Evolutionary conservation across 1,284 basidiomycete genomes (phyloP).

Genomic region (Sporisorium exsertum): DNA sequence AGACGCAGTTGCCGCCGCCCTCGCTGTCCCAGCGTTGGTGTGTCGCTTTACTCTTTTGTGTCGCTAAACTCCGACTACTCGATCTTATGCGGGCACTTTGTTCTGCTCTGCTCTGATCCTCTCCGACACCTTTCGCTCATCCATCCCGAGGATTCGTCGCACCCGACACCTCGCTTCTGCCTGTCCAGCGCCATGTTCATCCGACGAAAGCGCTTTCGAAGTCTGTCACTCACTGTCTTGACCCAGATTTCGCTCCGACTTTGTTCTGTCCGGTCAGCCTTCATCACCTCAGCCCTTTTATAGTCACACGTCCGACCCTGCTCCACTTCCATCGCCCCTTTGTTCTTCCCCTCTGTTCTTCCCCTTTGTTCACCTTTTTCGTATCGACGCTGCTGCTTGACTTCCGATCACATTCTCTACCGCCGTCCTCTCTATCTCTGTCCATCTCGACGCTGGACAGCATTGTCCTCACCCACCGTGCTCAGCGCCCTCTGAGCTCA

Average conservation of each 20-base stretch:
- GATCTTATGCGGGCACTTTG: not conserved
- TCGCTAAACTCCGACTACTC: constrained; percentile 1
- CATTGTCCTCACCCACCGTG: not conserved
- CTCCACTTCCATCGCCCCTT: not conserved
- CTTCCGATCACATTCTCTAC: not conserved
- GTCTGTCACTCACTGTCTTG: not conserved
- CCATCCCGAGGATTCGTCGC: not conserved
- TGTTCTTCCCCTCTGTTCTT: constrained; percentile 3
- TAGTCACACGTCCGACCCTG: not conserved
- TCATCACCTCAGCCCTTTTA: constrained; percentile 8
- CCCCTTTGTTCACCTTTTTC: not conserved
- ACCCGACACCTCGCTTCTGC: not conserved
- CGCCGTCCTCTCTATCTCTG: not conserved
- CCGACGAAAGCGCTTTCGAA: not conserved
- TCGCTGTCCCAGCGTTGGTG: not conserved
- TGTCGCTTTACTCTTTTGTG: constrained; percentile 4
- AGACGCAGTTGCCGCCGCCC: constrained; percentile 2
- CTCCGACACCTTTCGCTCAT: not conserved
- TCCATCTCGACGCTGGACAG: not conserved
- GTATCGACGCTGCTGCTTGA: not conserved
- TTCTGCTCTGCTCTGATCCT: not conserved
- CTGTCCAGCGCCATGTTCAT: too few relatives aligned
- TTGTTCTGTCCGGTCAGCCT: not conserved
- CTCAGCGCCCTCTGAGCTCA: not conserved
- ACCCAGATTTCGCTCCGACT: not conserved